Evolutionary conservation across 2,329 filamentous ascomycete species (phyloP).

Genomic region (Orbilia blumenaviensis): DNA sequence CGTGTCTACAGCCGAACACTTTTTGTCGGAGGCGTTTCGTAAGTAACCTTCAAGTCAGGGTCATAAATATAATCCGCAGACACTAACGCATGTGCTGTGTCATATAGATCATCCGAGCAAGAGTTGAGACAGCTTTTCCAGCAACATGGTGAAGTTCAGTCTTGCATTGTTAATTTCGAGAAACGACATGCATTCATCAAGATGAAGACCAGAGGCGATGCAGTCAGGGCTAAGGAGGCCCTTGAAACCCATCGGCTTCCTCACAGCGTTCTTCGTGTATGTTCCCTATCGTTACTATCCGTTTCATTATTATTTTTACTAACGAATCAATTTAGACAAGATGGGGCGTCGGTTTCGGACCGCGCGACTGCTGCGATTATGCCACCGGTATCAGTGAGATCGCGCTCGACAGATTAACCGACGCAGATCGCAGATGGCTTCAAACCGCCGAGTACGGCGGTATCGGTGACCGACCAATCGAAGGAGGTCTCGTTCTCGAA

Average conservation of each 20-base stretch:
- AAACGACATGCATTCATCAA: constrained; percentile 99
- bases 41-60: constrained; percentile 63
- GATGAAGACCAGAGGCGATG: constrained; percentile 90
- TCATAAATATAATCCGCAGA: constrained; percentile 4
- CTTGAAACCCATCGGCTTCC: constrained; percentile 82
- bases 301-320: constrained; percentile 3
- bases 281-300: constrained; percentile 58
- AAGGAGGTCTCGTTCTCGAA: constrained; percentile 86
- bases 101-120: constrained; percentile 73
- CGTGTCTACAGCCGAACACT: constrained; percentile 91
- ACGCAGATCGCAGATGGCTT: constrained; percentile 98
- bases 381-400: constrained; percentile 90
- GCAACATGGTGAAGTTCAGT: constrained; percentile 87
- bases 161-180: constrained; percentile 96
- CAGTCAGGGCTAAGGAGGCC: constrained; percentile 80
- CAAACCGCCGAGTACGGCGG: constrained; percentile 91
- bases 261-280: constrained; percentile 76
- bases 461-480: constrained; percentile 82
- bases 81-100: constrained; percentile 55
- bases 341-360: constrained; percentile 97
- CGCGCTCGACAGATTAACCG: constrained; percentile 88
- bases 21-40: constrained; percentile 95
- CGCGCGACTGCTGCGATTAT: constrained; percentile 97
- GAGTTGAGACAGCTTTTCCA: constrained; percentile 84
- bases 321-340: constrained; percentile 71